Conservation (phyloP, 2,329 filamentous ascomycete species). For the Colletotrichum spaethianum region DNA sequence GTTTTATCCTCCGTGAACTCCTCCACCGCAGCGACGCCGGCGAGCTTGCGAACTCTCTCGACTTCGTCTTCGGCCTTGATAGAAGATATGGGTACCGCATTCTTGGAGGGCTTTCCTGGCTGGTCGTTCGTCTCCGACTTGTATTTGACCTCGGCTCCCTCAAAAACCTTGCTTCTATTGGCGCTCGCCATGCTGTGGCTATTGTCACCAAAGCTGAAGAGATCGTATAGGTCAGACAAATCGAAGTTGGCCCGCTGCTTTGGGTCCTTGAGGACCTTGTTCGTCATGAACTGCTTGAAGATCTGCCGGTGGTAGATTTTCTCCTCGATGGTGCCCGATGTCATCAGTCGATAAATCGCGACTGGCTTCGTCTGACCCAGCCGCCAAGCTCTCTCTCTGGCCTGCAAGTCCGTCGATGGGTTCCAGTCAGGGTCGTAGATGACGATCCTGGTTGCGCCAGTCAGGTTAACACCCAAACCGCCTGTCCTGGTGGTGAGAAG, state of each 20-base stretch:
- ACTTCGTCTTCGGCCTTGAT: slow-evolving; percentile 37
- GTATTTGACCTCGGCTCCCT: slow-evolving; percentile 80
- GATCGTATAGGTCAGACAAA: slow-evolving; percentile 88
- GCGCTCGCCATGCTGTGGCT: slow-evolving; percentile 74
- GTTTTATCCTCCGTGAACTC: slow-evolving; percentile 70
- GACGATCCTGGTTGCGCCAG: slow-evolving; percentile 94
- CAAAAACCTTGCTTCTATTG: slow-evolving; percentile 89
- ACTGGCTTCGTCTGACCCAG: slow-evolving; percentile 95
- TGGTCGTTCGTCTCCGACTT: slow-evolving; percentile 42
- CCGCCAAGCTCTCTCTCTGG: slow-evolving; percentile 94
- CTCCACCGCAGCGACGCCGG: slow-evolving; percentile 76
- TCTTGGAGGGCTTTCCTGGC: slow-evolving; percentile 43
- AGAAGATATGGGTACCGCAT: slow-evolving; percentile 34
- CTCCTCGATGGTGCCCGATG: slow-evolving; percentile 96
- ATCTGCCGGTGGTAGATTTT: slow-evolving; percentile 99
- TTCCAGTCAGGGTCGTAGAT: slow-evolving; percentile 99
- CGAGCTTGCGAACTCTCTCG: slow-evolving; percentile 65
- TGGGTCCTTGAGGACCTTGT: slow-evolving; percentile 94
- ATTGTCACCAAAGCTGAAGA: slow-evolving; percentile 84
- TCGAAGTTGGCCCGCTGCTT: slow-evolving; percentile 95
- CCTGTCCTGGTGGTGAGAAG: slow-evolving; percentile 96
- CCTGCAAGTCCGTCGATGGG: slow-evolving; percentile 95
- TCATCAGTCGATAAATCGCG: slow-evolving; percentile 98
- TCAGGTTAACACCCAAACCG: slow-evolving; percentile 93
- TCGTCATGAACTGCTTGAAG: slow-evolving; percentile 97